Evolutionary conservation across 148 eudicot genomes (phyloP), one percentile per base, ranked within the genome.

Genomic region (Rhododendron ovatum): DNA sequence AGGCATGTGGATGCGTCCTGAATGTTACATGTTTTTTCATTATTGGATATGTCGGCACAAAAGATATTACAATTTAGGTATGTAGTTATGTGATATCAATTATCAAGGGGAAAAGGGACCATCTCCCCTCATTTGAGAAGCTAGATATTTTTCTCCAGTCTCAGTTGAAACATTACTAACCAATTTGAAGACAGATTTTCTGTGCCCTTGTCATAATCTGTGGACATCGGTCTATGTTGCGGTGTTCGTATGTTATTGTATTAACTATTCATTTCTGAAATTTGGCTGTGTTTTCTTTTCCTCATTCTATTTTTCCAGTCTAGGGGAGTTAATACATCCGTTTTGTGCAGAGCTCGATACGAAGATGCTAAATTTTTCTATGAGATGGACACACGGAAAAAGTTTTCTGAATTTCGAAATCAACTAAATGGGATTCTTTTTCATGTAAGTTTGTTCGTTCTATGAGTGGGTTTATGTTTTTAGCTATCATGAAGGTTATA

Each of bases 321-420:
- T 37, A 35, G 22, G 18, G 81, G 39, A 11, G 26, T 20, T 50
- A 84, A 51, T 51, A 30, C 33, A 15, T 22, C 15, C 18, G 53
- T 80, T 51, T 35, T 51, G 35, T 85, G 85, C 94, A 98, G 99
- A 90, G 99, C 99, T 86, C 96, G 99, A 20, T 98, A 94, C 91
- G 98, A 98, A 94, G 99, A 98, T 92, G 99, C 98, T 61, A 95
- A 98, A 84, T 98, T 98, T 87, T 98, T 98, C 92, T 98, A 98
- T 84, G 96, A 93, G 92, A 87, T 92, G 86, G 99, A 98, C 90
- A 90, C 94, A 0, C 91, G 93, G 53, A 98, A 94, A 90, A 93
- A 92, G 87, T 88, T 93, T 81, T 87, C 94, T 28, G 96, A 98
- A 88, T 98, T 98, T 82, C 93, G 96, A 82, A 85, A 85, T 86